Conservation (phyloP, 345 rosid species). For the Gossypium turneri region DNA sequence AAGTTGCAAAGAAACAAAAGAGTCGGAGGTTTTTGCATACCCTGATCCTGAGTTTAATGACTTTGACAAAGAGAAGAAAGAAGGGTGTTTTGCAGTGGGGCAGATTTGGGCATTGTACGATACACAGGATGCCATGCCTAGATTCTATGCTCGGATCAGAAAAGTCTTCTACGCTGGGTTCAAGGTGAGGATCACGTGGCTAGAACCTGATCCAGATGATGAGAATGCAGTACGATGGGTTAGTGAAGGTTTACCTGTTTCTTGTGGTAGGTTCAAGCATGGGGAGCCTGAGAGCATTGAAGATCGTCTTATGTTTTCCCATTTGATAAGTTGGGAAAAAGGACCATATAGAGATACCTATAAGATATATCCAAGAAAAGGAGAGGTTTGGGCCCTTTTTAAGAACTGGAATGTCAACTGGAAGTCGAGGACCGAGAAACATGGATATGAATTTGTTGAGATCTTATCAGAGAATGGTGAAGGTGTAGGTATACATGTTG, state of each 20-base stretch:
- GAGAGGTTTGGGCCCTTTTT: conserved; percentile 85
- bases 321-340: conserved; percentile 36
- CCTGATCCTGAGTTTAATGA: conserved; percentile 71
- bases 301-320: conserved; percentile 60
- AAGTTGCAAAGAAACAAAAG: conserved; percentile 20
- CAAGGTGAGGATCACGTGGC: conserved; percentile 60
- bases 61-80: conserved; percentile 51
- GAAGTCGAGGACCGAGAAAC: conserved; percentile 39
- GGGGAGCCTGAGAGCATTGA: conserved; percentile 28
- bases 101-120: conserved; percentile 81
- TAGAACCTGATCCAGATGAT: conserved; percentile 64
- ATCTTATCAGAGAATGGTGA: conserved; percentile 50
- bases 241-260: conserved; percentile 42
- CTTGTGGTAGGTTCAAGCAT: conserved; percentile 60
- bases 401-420: conserved; percentile 70
- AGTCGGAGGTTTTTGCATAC: conserved; percentile 28
- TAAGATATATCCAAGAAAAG: conserved; percentile 55
- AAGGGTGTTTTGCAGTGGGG: conserved; percentile 46
- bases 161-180: conserved; percentile 42
- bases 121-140: conserved; percentile 61
- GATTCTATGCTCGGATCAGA: conserved; percentile 70
- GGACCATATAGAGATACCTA: conserved; percentile 23
- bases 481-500: conserved; percentile 40
- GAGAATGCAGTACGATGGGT: conserved; percentile 48
- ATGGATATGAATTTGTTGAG: conserved; percentile 65